A percentile compares a stretch with the other conserved stretches of the same genome.
phyloP scores from a whole-genome alignment of 345 rosid genomes.

The Populus pruinosa region DNA sequence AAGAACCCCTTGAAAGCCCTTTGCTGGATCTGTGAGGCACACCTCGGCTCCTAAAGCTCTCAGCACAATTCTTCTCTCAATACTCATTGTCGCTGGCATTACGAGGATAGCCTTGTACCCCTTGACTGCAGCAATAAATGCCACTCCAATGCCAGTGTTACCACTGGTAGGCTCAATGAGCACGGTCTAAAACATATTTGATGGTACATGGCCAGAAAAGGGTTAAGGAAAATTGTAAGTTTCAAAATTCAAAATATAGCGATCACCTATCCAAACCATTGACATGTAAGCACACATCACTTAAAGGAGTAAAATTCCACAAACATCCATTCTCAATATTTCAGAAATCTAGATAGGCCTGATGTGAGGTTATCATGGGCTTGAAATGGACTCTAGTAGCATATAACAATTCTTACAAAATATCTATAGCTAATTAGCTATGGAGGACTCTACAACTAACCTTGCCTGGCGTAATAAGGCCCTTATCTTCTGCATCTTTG shows the following conservation, averaged over 20 bases:
- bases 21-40: constrained; percentile 42
- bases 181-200: constrained; percentile 32
- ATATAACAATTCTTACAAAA: too few species aligned
- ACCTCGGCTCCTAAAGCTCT: constrained; percentile 77
- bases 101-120: constrained; percentile 57
- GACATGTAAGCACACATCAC: too few species aligned
- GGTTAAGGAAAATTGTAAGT: neutral
- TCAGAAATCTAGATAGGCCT: too few species aligned
- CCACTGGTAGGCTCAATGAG: constrained; percentile 63
- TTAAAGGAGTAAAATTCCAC: too few species aligned
- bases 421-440: neutral
- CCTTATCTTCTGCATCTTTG: constrained; percentile 80
- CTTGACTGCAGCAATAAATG: constrained; percentile 57
- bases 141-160: constrained; percentile 78
- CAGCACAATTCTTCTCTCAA: constrained; percentile 62
- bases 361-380: too few species aligned
- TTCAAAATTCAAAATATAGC: neutral
- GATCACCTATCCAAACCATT: neutral
- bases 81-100: constrained; percentile 55
- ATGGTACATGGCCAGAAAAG: neutral
- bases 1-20: constrained; percentile 37
- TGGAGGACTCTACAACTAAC: constrained; percentile 26
- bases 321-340: too few species aligned
- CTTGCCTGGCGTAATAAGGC: constrained; percentile 78
- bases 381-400: too few species aligned